phyloP scores from a whole-genome alignment of 1,284 basidiomycete species.

The Puccinia sorghi region DNA sequence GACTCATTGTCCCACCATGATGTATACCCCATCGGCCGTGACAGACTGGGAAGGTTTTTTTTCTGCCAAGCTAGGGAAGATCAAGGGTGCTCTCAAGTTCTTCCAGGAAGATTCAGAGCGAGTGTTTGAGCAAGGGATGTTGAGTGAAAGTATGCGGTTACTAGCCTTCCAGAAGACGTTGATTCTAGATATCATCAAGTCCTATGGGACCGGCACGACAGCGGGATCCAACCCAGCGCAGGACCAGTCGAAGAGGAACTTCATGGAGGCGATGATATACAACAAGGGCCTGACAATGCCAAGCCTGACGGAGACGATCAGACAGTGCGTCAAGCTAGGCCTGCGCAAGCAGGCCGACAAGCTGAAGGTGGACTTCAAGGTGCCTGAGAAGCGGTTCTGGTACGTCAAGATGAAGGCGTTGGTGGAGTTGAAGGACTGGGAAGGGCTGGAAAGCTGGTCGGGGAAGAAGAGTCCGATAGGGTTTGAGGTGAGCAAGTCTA shows the following conservation, averaged over 20 bases:
- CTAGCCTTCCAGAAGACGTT: conserved; percentile 78
- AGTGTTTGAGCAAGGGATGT: conserved; percentile 72
- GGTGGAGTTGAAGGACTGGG: conserved; percentile 75
- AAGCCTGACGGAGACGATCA: conserved; percentile 80
- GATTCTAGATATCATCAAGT: conserved; percentile 70
- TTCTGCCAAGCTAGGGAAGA: conserved; percentile 68
- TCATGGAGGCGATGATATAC: conserved; percentile 51
- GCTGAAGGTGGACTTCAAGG: conserved; percentile 79
- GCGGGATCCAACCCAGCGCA: neutral
- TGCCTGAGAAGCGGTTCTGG: conserved; percentile 88
- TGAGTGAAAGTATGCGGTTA: conserved; percentile 76
- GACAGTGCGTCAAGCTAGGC: conserved; percentile 71
- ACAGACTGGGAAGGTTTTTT: conserved; percentile 57
- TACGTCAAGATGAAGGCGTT: conserved; percentile 82
- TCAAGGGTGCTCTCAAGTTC: conserved; percentile 83
- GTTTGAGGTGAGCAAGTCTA: conserved; percentile 62
- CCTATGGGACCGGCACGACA: neutral
- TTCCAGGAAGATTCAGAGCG: conserved; percentile 92
- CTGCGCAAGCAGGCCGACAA: conserved; percentile 83
- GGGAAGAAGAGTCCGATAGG: conserved; percentile 90
- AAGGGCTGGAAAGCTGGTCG: conserved; percentile 77
- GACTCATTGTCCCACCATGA: conserved; percentile 52
- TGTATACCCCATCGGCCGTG: conserved; percentile 25
- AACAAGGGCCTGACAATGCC: conserved; percentile 55
- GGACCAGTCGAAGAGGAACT: conserved; percentile 51